Base-by-base conservation (phyloP, 2,329 filamentous ascomycete species). In the Fusarium sulawesiense region DNA sequence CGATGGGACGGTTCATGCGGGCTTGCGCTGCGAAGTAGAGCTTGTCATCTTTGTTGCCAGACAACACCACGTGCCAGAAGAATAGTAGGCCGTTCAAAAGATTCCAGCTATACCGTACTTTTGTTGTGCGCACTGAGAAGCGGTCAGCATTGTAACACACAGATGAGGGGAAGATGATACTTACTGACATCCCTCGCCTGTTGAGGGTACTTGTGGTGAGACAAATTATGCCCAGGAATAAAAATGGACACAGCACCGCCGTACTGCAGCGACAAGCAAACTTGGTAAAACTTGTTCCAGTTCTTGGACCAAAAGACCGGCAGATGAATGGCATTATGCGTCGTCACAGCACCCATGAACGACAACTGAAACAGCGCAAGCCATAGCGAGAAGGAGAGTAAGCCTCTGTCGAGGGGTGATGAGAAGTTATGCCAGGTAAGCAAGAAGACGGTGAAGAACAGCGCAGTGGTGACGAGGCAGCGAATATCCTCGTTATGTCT, bases 201-300 rank as follows among this genome's bases (percentile, higher is more conserved):
- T n/a, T 65, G 62, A 20, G 62, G 60, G 21, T 65, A 65, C 44
- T 65, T 65, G 41, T 65, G 62, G n/a, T 65, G 62, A 23, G 62
- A 65, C 6, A 65, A 14, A 25, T 65, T 65, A 34, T 65, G 62
- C 4, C 62, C 62, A 7, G 62, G 62, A 4, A 65, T 49, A 27
- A 65, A 65, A 23, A 65, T 46, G 2, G 62, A 65, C 0, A 65
- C 62, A 16, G 62, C 60, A 4, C 62, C 62, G 3, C 62, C 62
- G 25, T 65, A 65, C 23, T 65, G 62, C 9, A 65, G 47, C 14
- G 62, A 65, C 60, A 65, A 44, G 53, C 62, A 65, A 11, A 65
- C 37, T 18, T 65, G 62, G 60, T 65, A 65, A 2, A 65, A 65
- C 9, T 65, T 65, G 47, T 65, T 65, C 62, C 62, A 65, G 12